Conservation (phyloP, 2,329 filamentous ascomycete species). For the Akanthomyces uredinophilus region DNA sequence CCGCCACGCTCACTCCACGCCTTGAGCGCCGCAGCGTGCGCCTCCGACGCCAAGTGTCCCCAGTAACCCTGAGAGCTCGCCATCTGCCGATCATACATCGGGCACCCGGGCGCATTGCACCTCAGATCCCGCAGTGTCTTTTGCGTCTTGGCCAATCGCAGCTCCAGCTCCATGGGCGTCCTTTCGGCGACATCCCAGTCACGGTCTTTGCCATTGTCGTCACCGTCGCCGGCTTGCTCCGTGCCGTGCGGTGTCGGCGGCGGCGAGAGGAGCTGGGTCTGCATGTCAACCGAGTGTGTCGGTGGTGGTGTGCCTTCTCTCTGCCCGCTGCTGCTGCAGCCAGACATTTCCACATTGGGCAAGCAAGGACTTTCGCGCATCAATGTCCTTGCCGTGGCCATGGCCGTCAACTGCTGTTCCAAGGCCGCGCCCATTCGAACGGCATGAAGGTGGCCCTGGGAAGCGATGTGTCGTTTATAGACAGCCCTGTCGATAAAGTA, state of each 20-base stretch:
- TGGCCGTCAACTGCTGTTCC: background rate
- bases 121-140: background rate
- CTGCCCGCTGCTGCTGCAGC: background rate
- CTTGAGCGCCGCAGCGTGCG: background rate
- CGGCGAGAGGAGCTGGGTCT: background rate
- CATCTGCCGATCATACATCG: background rate
- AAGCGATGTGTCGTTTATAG: background rate
- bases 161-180: background rate
- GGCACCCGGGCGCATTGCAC: slow-evolving; percentile 2
- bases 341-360: background rate
- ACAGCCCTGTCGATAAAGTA: background rate
- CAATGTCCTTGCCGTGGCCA: no score
- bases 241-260: background rate
- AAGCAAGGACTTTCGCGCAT: no score
- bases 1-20: background rate
- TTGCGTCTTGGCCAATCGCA: background rate
- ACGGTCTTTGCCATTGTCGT: background rate
- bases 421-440: background rate
- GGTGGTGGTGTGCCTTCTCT: background rate
- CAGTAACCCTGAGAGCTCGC: background rate
- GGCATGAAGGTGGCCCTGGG: background rate
- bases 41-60: background rate
- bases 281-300: background rate
- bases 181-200: background rate
- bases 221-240: no score